Percentiles rank a stretch among this genome's conserved stretches.
These are phyloP conservation scores for Novymonas esmeraldas DNA, from an alignment of 208 protist species.

Conservation along the genomic window DNA sequence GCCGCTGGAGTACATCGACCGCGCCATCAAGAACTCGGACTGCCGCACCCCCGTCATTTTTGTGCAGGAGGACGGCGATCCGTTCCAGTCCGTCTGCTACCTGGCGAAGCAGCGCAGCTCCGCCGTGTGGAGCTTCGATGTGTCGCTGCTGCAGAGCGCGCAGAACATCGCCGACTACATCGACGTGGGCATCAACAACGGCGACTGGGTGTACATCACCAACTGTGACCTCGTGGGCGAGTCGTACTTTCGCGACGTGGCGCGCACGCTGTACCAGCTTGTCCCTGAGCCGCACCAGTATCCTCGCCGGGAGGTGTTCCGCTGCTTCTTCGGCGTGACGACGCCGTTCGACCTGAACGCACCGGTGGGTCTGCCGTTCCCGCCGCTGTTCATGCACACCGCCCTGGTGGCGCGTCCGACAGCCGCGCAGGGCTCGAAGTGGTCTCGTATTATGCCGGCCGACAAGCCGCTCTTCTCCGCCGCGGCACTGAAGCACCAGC, in stretches of 20 bases:
- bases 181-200: slow-evolving; percentile 87
- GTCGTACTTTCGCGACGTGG: slow-evolving; percentile 73
- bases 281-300: slow-evolving; percentile 75
- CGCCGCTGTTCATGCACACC: slow-evolving; percentile 74
- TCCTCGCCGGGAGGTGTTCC: slow-evolving; percentile 86
- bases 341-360: slow-evolving; percentile 69
- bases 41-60: slow-evolving; percentile 87
- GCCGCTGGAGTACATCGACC: slow-evolving; percentile 63
- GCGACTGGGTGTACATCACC: slow-evolving; percentile 90
- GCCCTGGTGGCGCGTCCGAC: slow-evolving; percentile 62
- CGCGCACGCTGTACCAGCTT: slow-evolving; percentile 71
- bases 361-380: slow-evolving; percentile 61
- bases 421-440: slow-evolving; percentile 48
- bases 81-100: slow-evolving; percentile 68
- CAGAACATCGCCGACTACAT: slow-evolving; percentile 89
- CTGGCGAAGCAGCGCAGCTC: slow-evolving; percentile 65
- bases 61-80: slow-evolving; percentile 81
- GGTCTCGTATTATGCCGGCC: slow-evolving; percentile 59
- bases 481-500: slow-evolving; percentile 49
- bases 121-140: slow-evolving; percentile 85
- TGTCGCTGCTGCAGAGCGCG: slow-evolving; percentile 51
- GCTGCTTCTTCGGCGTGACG: slow-evolving; percentile 74
- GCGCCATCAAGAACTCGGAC: slow-evolving; percentile 83
- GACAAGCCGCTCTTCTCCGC: slow-evolving; percentile 47
- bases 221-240: slow-evolving; percentile 67